phyloP scores from a whole-genome alignment of 371 early-diverging fungal species.

The Mortierella sp. region DNA sequence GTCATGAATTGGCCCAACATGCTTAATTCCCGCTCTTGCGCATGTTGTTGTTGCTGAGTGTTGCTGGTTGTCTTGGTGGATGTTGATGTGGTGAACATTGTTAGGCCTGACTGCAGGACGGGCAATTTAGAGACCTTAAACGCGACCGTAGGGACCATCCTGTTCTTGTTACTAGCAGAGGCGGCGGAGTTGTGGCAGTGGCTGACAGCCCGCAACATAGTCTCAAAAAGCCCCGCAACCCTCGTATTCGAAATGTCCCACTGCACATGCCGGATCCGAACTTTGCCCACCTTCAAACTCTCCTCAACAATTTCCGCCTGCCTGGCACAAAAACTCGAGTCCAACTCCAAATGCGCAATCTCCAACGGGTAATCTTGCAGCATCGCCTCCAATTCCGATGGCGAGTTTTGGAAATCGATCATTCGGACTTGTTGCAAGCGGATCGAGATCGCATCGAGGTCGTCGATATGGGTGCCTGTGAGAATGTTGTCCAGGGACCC shows the following conservation, averaged over 20 bases:
- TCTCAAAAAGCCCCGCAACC: neutral
- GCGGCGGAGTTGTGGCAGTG: neutral
- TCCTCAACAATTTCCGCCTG: neutral
- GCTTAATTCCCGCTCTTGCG: neutral
- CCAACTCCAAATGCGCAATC: neutral
- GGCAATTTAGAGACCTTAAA: neutral
- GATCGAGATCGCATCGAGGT: neutral
- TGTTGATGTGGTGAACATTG: neutral
- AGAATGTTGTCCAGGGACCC: neutral
- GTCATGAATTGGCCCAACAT: neutral
- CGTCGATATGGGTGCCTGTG: neutral
- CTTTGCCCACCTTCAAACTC: neutral
- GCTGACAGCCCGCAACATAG: neutral
- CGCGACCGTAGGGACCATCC: neutral
- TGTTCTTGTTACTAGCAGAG: neutral
- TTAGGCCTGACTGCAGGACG: neutral
- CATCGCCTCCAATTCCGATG: neutral
- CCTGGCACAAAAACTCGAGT: neutral
- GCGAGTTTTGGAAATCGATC: neutral
- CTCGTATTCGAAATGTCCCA: neutral
- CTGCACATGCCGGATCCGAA: neutral
- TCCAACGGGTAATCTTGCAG: neutral
- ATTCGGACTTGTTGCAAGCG: neutral
- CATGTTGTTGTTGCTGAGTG: too few species aligned
- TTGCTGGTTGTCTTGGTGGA: neutral